A percentile compares a stretch with the other conserved stretches of the same genome.
phyloP scores from a whole-genome alignment of 257 asterid genomes.

The Solanum rostratum region DNA sequence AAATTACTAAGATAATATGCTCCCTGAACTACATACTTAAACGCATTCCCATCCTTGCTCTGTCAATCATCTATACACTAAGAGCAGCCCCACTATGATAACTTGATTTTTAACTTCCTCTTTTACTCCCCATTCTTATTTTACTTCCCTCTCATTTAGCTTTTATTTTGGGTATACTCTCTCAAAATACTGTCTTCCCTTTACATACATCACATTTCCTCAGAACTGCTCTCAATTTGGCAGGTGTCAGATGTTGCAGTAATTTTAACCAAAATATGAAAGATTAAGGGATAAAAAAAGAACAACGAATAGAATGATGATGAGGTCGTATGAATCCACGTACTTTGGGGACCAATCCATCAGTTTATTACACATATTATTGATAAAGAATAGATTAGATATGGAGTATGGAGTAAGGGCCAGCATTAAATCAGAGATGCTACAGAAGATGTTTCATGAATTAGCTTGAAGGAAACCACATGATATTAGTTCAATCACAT shows the following conservation, averaged over 20 bases:
- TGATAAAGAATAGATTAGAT: background rate
- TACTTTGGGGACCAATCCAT: background rate
- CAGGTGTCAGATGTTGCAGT: background rate
- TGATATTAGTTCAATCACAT: background rate
- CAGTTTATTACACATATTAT: background rate
- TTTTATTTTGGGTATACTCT: background rate
- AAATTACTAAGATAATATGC: background rate
- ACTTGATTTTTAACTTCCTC: background rate
- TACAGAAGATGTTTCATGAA: background rate
- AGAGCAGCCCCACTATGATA: background rate
- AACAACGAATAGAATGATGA: background rate
- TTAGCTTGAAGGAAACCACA: background rate
- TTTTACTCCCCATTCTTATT: background rate
- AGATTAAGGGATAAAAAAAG: background rate
- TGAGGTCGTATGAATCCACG: background rate
- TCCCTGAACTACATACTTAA: background rate
- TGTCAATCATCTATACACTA: background rate
- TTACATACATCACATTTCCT: background rate
- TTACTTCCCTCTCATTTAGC: background rate
- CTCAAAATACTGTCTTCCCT: background rate
- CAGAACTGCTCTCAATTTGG: background rate
- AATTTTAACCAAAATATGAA: background rate
- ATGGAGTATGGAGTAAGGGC: background rate
- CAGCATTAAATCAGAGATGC: background rate
- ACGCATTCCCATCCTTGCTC: background rate